Conservation (phyloP, 768 basidiomycete species). For the Lentinula guzmanii region DNA sequence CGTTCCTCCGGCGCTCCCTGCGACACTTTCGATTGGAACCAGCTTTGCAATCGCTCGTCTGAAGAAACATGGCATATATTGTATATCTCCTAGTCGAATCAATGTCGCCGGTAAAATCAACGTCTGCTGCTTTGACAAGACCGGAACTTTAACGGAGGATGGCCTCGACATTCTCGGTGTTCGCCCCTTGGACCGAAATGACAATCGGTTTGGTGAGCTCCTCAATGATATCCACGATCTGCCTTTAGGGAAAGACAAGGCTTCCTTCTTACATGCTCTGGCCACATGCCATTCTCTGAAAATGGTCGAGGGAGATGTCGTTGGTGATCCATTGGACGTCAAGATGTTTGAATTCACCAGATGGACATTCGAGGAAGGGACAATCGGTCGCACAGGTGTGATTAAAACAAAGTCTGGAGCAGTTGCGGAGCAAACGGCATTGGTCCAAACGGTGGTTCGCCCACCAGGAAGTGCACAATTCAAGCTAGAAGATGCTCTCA, state of each 20-base stretch:
- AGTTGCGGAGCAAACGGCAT: conserved; percentile 68
- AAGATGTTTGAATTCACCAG: conserved; percentile 98
- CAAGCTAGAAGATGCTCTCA: conserved; percentile 88
- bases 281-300: conserved; percentile 96
- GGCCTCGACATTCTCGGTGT: conserved; percentile 96
- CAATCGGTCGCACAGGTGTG: conserved; percentile 59
- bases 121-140: conserved; percentile 98
- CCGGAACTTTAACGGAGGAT: conserved; percentile 96
- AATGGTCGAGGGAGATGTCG: conserved; percentile 77
- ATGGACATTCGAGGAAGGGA: conserved; percentile 95
- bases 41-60: conserved; percentile 90
- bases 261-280: conserved; percentile 85
- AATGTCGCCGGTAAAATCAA: conserved; percentile 96
- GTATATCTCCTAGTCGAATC: conserved; percentile 93
- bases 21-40: conserved; percentile 95
- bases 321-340: conserved; percentile 93
- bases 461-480: conserved; percentile 93
- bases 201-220: conserved; percentile 83
- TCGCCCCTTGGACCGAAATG: conserved; percentile 72
- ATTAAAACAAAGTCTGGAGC: conserved; percentile 59
- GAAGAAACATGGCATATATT: conserved; percentile 84
- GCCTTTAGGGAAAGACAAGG: conserved; percentile 64
- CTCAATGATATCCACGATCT: conserved; percentile 83
- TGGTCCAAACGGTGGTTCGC: conserved; percentile 94
- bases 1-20: conserved; percentile 95